Base-by-base conservation (phyloP, 1,284 basidiomycete genomes). In the Mycosarcoma mackinlayi region DNA sequence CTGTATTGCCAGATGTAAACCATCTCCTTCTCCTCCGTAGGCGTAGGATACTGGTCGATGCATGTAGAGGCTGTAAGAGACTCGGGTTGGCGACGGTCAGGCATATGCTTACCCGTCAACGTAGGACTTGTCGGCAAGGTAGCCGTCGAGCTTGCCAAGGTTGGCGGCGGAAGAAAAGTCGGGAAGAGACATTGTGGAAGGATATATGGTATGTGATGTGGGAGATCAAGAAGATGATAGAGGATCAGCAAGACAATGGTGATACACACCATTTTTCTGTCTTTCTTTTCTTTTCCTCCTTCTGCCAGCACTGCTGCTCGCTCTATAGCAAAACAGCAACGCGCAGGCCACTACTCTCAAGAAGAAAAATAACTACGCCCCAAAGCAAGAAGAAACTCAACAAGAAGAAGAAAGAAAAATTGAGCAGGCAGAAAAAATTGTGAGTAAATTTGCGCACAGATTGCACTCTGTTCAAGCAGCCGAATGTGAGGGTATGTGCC, bases 151-250 rank as follows among this genome's bases (percentile, higher is more conserved):
- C 68, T 74, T 71, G 60, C 61, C 39, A 51, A 81, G 75, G 56
- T 60, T 69, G 44, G 65, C 64, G 54, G 77, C 71, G 47, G 72
- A 62, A 40, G 72, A 64, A 69, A 82, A 81, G 68, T 81, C 79
- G 51, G 79, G 80, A n/a, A 81, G 79, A 44, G 79, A 79, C 79
- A 81, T 81, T 68, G 21, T 71, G 59, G 38, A 58, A n/a, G n/a
- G n/a, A 19, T 39, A 42, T 53, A 38, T 35, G 33, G 42, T 56
- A 24, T 50, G 41, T 19, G 58, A 35, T 50, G 44, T 56, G 51
- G 53, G 50, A 44, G 58, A 48, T 58, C 31, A n/a, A 34, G 19
- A 45, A 24, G 39, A 52, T 25, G 49, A 14, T 40, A 21, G 37
- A 31, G 19, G 7, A 13, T 9, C 2, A 56, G 7, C n/a, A 30